Evolutionary conservation across 176 grass and related monocot species (phyloP).

Genomic region (Musa beccarii): DNA sequence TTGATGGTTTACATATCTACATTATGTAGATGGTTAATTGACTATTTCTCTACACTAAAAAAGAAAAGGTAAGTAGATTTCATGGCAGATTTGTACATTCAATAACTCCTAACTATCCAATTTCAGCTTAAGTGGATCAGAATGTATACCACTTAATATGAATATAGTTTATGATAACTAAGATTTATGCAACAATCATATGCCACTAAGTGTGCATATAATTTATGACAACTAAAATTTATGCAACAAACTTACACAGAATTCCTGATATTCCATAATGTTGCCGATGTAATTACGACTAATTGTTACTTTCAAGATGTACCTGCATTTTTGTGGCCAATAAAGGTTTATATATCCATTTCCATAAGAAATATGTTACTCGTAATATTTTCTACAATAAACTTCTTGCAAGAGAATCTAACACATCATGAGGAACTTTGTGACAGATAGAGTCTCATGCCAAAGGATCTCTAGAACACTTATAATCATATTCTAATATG

Average conservation of each 20-base stretch:
- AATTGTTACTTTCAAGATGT: conserved; percentile 81
- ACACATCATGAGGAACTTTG: background rate
- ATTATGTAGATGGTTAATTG: no score
- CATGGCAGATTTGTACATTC: no score
- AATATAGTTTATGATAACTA: background rate
- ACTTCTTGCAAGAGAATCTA: background rate
- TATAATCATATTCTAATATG: no score
- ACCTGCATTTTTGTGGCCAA: conserved; percentile 42
- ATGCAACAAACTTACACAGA: conserved; percentile 53
- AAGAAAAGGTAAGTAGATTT: no score
- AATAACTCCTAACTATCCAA: background rate
- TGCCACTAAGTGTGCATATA: background rate
- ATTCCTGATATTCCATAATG: conserved; percentile 64
- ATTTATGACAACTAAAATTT: background rate
- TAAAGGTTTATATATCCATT: background rate
- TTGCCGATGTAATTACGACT: conserved; percentile 79
- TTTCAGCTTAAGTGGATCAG: background rate
- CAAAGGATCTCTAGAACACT: no score
- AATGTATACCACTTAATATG: background rate
- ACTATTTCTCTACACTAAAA: no score
- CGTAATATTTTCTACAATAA: background rate
- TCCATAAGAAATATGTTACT: background rate
- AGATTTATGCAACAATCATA: background rate
- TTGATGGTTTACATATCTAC: no score
- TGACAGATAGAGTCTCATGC: no score